Base-by-base conservation (phyloP, 352 stramenopile species). In the Phytopythium helicoides region DNA sequence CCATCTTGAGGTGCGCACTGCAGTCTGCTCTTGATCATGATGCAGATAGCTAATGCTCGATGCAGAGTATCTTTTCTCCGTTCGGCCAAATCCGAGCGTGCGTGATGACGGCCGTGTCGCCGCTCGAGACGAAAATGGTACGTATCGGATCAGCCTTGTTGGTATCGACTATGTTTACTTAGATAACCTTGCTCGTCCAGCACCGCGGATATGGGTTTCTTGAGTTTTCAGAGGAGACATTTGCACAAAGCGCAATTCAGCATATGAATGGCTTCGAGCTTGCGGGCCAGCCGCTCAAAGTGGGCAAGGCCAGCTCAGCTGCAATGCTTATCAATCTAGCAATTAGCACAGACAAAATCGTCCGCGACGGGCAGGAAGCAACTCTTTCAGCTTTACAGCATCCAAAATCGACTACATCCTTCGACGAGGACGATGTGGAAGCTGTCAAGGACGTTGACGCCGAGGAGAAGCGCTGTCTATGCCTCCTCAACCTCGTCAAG, bases 231-330 rank as follows among this genome's bases (percentile, higher is more conserved):
- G 72, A 89, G 36, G 79, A 89, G 37, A 66, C 44, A 12, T 84
- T 62, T 14, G 81, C 81, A 12, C 38, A 41, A 47, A 92, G 70
- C 56, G 81, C 81, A 15, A 89, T 92, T 38, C 78, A 92, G 61
- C 81, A 92, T 49, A 92, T 92, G 81, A 81, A 92, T 53, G 76
- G 75, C 22, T 92, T 92, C 50, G 81, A 92, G 25, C 54, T 92
- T 16, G 81, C 81, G 31, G 81, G 81, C 11, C 76, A 89, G 41
- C 64, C 80, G 18, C 79, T 92, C 12, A 84, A 87, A 57, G 79
- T 92, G 5, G 81, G 81, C 54, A 92, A 92, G 54, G 81, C 81
- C 25, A 92, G 81, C 44, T 58, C 81, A 28, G 64, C 73, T 6
- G 78, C 81, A 5, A 76, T 89, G 61, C 53, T 73, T 6, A 81